Conservation (phyloP, 805 yeast species). For the Nakazawaea ishiwadae region DNA sequence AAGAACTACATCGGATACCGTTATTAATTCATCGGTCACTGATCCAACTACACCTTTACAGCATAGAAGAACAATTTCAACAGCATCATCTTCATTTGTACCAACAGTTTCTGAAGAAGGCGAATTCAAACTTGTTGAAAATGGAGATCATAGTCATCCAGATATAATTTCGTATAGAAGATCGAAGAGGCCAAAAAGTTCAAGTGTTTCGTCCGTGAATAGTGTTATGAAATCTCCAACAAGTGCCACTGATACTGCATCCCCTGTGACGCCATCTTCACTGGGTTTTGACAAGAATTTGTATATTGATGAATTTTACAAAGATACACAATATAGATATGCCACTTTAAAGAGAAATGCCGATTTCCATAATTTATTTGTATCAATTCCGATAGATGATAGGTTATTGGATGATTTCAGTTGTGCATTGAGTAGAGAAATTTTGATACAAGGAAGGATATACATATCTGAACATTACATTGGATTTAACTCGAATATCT, state of each 20-base stretch:
- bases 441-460: slow-evolving; percentile 80
- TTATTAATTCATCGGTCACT: neutral
- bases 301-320: slow-evolving; percentile 54
- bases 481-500: slow-evolving; percentile 80
- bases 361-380: slow-evolving; percentile 76
- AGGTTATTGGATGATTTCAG: slow-evolving; percentile 79
- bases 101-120: slow-evolving; percentile 19
- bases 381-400: slow-evolving; percentile 63
- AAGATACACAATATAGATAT: slow-evolving; percentile 55
- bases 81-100: slow-evolving; percentile 26
- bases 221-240: slow-evolving; percentile 15
- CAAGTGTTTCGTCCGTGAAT: slow-evolving; percentile 17
- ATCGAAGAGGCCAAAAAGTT: slow-evolving; percentile 18
- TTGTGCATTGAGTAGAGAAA: slow-evolving; percentile 86
- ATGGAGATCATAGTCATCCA: slow-evolving; percentile 21
- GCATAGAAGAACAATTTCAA: slow-evolving; percentile 28
- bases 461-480: slow-evolving; percentile 74
- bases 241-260: slow-evolving; percentile 5
- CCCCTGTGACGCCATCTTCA: slow-evolving; percentile 10
- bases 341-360: slow-evolving; percentile 61
- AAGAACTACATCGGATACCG: slow-evolving; percentile 1
- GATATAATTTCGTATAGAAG: slow-evolving; percentile 27
- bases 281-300: slow-evolving; percentile 32
- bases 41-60: slow-evolving; percentile 9
- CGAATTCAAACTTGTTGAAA: slow-evolving; percentile 16